Base-by-base conservation (phyloP, 495 filamentous ascomycete species). In the Aspergillus cristatus region DNA sequence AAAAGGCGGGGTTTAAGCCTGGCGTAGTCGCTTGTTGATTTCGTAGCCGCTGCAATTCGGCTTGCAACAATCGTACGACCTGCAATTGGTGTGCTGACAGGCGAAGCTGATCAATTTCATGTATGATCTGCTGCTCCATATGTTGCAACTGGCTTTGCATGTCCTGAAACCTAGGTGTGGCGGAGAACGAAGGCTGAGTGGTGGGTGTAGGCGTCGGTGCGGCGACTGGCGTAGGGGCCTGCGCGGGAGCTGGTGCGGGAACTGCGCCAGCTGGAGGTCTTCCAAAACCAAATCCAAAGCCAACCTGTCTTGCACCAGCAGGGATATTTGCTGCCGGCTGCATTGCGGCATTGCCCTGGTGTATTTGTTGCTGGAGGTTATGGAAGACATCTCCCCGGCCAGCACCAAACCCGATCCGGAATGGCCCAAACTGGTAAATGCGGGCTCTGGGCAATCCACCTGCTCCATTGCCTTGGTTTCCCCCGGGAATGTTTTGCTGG, bases 121-220 rank as follows among this genome's bases (percentile, higher is more conserved):
- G 70, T 42, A 75, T 60, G 24, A 90, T 67, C 24, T 79, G 75
- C 32, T 78, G 75, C 41, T 81, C 79, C 7, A 86, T 68, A 20
- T 78, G 70, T 26, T 71, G 61, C 17, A 87, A 53, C 30, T 81
- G 78, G 14, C 58, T 41, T 37, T 74, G 72, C 18, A 81, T 70
- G 18, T 50, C 51, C 25, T 43, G 34, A 32, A 40, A 31, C 34
- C 34, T 55, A 10, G 50, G 43, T 15, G 14, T 40, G 35, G 40
- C 17, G 8, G 20, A 8, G 20, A 24, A 24, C 8, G 20, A 4
- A 4, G 20, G 20, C 8, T 24, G 20, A 31, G 34, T 43, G 16
- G 30, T 38, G 22, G 51, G 46, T 7, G 40, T 38, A 8, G 34
- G 38, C 1, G 41, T 34, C 24, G 52, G 14, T 51, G 43, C 10